Conservation (phyloP, 2,329 filamentous ascomycete species). For the Westerdykella sp. region DNA sequence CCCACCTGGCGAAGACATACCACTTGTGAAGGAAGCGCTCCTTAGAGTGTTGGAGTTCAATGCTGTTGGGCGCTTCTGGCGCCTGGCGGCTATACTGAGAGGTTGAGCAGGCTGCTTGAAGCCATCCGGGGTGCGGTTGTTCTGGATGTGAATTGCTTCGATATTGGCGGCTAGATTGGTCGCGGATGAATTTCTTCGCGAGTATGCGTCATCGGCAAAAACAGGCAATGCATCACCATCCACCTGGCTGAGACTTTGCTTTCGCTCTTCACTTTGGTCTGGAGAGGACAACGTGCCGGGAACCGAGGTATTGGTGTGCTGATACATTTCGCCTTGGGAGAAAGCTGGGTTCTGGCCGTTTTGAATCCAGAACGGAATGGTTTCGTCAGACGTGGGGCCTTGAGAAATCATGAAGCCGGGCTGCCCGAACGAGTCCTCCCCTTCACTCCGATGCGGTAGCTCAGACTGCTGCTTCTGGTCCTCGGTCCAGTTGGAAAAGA, state of each 20-base stretch:
- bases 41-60: slow-evolving; percentile 35
- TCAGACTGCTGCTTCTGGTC: slow-evolving; percentile 15
- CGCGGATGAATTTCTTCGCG: slow-evolving; percentile 35
- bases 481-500: slow-evolving; percentile 35
- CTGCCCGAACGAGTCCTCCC: slow-evolving; percentile 24
- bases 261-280: slow-evolving; percentile 22
- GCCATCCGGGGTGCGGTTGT: slow-evolving; percentile 22
- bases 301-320: slow-evolving; percentile 32
- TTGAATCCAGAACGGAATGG: slow-evolving; percentile 25
- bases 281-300: slow-evolving; percentile 33
- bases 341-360: slow-evolving; percentile 18
- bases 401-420: slow-evolving; percentile 24
- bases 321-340: slow-evolving; percentile 27
- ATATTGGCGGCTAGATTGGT: slow-evolving; percentile 36
- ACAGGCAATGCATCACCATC: slow-evolving; percentile 27
- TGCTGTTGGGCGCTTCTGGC: slow-evolving; percentile 38
- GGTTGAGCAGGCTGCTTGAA: slow-evolving; percentile 36
- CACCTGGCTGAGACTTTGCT: slow-evolving; percentile 24
- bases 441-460: slow-evolving; percentile 19
- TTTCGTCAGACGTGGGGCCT: slow-evolving; percentile 27
- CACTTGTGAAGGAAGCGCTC: slow-evolving; percentile 40
- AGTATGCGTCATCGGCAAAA: slow-evolving; percentile 29
- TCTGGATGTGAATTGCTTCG: slow-evolving; percentile 35
- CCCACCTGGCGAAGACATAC: slow-evolving; percentile 37
- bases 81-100: slow-evolving; percentile 37